These are phyloP conservation scores for Suillus variegatus DNA, from an alignment of 768 basidiomycete genomes.

Conservation along the genomic window DNA sequence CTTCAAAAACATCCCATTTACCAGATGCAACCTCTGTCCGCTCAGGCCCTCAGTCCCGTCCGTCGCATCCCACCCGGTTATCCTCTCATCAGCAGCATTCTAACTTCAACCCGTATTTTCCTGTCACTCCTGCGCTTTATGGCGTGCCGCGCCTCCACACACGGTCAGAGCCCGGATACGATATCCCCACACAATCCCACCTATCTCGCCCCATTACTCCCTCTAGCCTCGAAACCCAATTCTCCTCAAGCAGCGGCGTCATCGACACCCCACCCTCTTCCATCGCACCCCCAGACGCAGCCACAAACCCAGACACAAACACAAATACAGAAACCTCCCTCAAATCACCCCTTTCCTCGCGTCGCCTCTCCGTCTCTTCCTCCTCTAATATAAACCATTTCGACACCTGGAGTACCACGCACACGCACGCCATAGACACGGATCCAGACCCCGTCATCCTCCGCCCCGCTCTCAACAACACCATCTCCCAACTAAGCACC, in stretches of 20 bases:
- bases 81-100: conserved; percentile 24
- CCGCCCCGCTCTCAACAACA: conserved; percentile 67
- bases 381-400: conserved; percentile 25
- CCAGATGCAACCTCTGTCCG: conserved; percentile 46
- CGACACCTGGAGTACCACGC: conserved; percentile 38
- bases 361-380: conserved; percentile 36
- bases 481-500: conserved; percentile 83
- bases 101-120: conserved; percentile 19
- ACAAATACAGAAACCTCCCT: conserved; percentile 16
- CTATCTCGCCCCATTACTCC: conserved; percentile 45
- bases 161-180: conserved; percentile 20
- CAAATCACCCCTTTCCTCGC: conserved; percentile 21
- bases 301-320: neutral
- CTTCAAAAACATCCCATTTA: conserved; percentile 26
- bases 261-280: conserved; percentile 47
- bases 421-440: conserved; percentile 30
- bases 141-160: conserved; percentile 10
- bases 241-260: conserved; percentile 44
- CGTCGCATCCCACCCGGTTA: conserved; percentile 1
- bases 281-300: conserved; percentile 19
- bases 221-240: conserved; percentile 52
- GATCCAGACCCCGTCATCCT: conserved; percentile 60
- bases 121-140: conserved; percentile 9
- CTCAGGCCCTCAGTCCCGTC: neutral
- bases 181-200: conserved; percentile 23